Evolutionary conservation across 2,329 filamentous ascomycete species (phyloP), one percentile per base, ranked within the genome.

Genomic region (Penicillium sp.): DNA sequence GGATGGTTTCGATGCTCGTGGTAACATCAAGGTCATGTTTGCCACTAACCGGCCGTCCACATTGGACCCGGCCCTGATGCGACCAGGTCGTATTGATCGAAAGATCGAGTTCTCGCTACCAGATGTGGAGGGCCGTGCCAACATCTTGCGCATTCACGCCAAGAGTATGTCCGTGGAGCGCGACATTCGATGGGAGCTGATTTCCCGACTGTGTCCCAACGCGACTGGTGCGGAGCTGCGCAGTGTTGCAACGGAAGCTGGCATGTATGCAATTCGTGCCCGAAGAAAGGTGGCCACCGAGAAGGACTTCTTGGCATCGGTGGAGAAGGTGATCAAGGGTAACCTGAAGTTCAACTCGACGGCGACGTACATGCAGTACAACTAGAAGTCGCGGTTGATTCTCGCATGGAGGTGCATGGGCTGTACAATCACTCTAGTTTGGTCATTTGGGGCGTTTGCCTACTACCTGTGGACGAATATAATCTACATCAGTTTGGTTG

Each of bases 1-100:
- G 31, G 90, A 96, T 60, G 90, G 90, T 47, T 96, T 96, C 72
- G 90, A 96, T 61, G 85, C 88, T 32, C 78, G 90, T 65, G 90
- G 90, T 64, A 96, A 96, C 68, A 96, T 96, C 76, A 96, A 96
- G 71, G 90, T 96, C 68, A 96, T 96, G 90, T 96, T 96, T 60
- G 90, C 90, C 41, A 96, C 90, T 62, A 96, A 96, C 76, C 77
- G 90, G 65, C 90, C 90, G 2, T 95, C 88, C 3, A 96, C 90
- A 3, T 76, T 96, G 38, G 90, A 96, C 61, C 90, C 90, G n/a
- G 90, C 90, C 2, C 76, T 96, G 49, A 95, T 96, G 88, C 79
- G 90, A 71, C 90, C 90, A 8, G 90, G 90, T 20, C 89, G 90
- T 76, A 96, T 96, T 59, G 90, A 96, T 67, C 80, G 92, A 59